phyloP scores from a whole-genome alignment of 805 yeast species.

The Pichia membranifaciens region DNA sequence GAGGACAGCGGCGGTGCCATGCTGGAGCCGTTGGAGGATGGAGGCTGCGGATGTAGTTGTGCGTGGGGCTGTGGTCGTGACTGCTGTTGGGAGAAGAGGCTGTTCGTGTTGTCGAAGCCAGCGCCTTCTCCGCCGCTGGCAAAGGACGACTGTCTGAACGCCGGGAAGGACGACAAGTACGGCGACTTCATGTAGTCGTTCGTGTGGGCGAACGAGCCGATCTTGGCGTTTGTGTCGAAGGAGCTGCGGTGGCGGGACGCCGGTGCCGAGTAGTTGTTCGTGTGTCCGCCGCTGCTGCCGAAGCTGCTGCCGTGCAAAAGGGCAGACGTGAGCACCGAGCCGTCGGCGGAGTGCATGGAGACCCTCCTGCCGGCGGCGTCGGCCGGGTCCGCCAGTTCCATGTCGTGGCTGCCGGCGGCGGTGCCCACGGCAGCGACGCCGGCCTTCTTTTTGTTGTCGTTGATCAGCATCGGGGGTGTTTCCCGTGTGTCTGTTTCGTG shows the following conservation, averaged over 20 bases:
- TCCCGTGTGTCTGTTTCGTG: too few relatives aligned
- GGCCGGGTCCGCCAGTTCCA: background rate
- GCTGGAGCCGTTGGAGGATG: too few relatives aligned
- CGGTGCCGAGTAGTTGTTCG: background rate
- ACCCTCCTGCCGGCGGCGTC: background rate
- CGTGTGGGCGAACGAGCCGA: conserved; percentile 6
- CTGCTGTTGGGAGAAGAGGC: background rate
- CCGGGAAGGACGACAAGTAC: background rate
- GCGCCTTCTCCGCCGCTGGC: background rate
- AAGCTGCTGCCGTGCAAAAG: too few relatives aligned
- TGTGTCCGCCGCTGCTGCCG: background rate
- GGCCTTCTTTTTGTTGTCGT: background rate
- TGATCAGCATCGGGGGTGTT: background rate
- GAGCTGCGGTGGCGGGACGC: conserved; percentile 2
- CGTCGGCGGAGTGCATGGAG: too few relatives aligned
- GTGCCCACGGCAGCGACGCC: background rate
- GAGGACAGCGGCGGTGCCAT: background rate
- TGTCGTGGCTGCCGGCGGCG: background rate
- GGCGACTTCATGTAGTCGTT: conserved; percentile 3
- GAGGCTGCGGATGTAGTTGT: background rate
- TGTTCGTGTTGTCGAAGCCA: background rate
- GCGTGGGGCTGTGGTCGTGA: background rate
- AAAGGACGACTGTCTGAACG: conserved; percentile 1
- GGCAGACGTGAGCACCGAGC: too few relatives aligned
- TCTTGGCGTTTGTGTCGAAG: conserved; percentile 5